Base-by-base conservation (phyloP, 2,329 filamentous ascomycete genomes). In the Stemphylium beticola region DNA sequence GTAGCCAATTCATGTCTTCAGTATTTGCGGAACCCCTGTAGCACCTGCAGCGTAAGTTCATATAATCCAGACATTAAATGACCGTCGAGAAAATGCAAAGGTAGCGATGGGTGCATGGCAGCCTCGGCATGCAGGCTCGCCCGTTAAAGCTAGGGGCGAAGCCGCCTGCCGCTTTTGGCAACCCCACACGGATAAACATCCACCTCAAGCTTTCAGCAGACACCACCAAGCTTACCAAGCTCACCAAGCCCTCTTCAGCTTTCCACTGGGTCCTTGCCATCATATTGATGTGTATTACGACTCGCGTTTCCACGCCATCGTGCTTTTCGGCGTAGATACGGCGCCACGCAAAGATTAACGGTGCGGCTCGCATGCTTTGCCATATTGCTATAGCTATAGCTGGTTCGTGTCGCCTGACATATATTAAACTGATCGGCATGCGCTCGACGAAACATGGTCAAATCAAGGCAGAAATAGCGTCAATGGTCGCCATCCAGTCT, bases 181-280 rank as follows among this genome's bases (percentile, higher is more conserved):
- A 36, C 36, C 14, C 45, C 26, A 12, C 46, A 17, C 37, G 31
- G 20, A 14, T 32, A 24, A 34, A 8, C 40, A 29, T 4, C 37
- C 18, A 8, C 29, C 38, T 45, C 40, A 59, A 61, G 54, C 56
- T 45, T 55, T 36, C 24, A 5, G 22, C 38, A 38, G 12, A 26
- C 24, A 31, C 18, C 22, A 38, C 33, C 24, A 44, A 51, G 40
- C 41, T 38, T 15, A 24, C 37, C 54, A 58, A 51, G 40, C 41
- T 38, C 20, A 24, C 37, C 54, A 58, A 60, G 58, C 58, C 53
- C 53, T 52, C 6, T 29, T 4, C 29, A 41, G 12, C 29, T 15
- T 26, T 37, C 11, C 8, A 7, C 3, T 32, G 26, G 12, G 10
- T 8, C 10, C 31, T n/a, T 5, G 10, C 20, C 15, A 12, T 10